These are phyloP conservation scores for Carex arenaria DNA, from an alignment of 202 grass and related monocot species.

Conservation along the genomic window DNA sequence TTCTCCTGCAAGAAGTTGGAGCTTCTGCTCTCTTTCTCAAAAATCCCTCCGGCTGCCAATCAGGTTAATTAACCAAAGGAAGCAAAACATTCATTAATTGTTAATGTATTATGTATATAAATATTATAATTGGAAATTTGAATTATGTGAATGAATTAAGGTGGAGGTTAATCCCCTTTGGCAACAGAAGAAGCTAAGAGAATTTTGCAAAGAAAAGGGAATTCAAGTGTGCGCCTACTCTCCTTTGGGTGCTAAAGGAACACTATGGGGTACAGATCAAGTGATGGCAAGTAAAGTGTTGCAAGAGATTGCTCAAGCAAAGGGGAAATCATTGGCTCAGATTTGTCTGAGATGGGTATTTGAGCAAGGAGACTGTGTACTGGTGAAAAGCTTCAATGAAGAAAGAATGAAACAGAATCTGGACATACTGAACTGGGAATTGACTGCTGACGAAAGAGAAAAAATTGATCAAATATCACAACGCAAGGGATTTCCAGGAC, in stretches of 20 bases:
- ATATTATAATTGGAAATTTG: not conserved
- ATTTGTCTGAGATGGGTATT: slow-evolving; percentile 73
- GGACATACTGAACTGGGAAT: slow-evolving; percentile 49
- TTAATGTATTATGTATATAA: no score
- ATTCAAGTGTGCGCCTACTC: slow-evolving; percentile 79
- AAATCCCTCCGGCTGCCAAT: slow-evolving; percentile 50
- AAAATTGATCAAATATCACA: slow-evolving; percentile 47
- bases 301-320: slow-evolving; percentile 53
- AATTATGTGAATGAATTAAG: slow-evolving; percentile 20
- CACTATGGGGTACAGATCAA: slow-evolving; percentile 61
- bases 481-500: slow-evolving; percentile 36
- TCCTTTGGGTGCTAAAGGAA: slow-evolving; percentile 66
- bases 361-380: slow-evolving; percentile 67
- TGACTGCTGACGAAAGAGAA: slow-evolving; percentile 43
- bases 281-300: slow-evolving; percentile 52
- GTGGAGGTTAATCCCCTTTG: slow-evolving; percentile 86
- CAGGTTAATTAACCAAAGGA: slow-evolving; percentile 22
- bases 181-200: slow-evolving; percentile 75
- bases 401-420: slow-evolving; percentile 58
- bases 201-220: slow-evolving; percentile 45
- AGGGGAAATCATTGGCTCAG: slow-evolving; percentile 60
- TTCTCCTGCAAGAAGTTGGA: slow-evolving; percentile 80
- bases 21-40: slow-evolving; percentile 47
- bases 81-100: no score
- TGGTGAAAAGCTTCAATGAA: slow-evolving; percentile 76